phyloP scores from a whole-genome alignment of 106 monocot species.

The Hemerocallis citrina region DNA sequence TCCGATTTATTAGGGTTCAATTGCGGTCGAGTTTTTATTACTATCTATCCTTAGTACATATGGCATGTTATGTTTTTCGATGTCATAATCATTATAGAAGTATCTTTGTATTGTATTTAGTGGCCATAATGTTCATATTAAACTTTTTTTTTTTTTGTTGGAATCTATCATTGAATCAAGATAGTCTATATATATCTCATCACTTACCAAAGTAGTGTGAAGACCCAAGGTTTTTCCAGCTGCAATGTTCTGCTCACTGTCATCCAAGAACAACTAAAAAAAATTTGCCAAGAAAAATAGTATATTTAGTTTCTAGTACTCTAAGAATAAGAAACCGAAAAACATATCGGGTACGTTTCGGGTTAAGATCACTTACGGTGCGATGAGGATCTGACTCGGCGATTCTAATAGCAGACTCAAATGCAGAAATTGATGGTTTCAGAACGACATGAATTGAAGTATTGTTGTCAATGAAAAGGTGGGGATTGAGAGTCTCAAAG shows the following conservation, averaged over 20 bases:
- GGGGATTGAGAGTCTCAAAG: constrained; percentile 87
- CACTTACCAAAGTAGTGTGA: constrained; percentile 60
- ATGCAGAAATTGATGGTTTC: constrained; percentile 46
- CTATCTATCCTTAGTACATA: too few relatives aligned
- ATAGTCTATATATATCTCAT: too few relatives aligned
- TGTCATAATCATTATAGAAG: too few relatives aligned
- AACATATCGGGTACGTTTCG: background rate
- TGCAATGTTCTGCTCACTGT: constrained; percentile 82
- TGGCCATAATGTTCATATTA: too few relatives aligned
- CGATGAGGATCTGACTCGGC: constrained; percentile 38
- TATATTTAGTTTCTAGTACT: background rate
- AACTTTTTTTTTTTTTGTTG: too few relatives aligned
- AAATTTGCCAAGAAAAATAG: background rate
- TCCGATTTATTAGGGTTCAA: too few relatives aligned
- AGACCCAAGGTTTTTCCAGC: constrained; percentile 71
- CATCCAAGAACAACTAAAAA: constrained; percentile 75
- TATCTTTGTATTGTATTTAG: too few relatives aligned
- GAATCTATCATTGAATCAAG: too few relatives aligned
- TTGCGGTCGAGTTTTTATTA: too few relatives aligned
- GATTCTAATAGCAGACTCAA: constrained; percentile 37
- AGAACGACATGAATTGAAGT: constrained; percentile 24
- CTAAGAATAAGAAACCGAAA: background rate
- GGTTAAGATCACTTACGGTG: constrained; percentile 37
- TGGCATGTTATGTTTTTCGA: too few relatives aligned
- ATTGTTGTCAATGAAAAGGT: constrained; percentile 23